phyloP scores from a whole-genome alignment of 169 alveolate species.

The Fabrea salina region DNA sequence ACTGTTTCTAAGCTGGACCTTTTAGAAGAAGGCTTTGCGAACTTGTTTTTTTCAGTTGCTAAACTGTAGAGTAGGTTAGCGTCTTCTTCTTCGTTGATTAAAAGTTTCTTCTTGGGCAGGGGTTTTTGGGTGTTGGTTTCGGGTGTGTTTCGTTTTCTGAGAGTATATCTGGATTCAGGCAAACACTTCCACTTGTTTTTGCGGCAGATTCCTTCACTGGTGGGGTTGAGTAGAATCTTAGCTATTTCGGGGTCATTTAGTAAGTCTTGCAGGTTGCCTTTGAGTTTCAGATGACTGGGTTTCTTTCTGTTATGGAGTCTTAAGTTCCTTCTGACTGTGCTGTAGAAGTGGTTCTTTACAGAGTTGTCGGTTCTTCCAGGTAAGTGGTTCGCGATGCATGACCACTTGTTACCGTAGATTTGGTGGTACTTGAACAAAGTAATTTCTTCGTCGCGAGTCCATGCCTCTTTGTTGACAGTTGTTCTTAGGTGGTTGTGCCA shows the following conservation, averaged over 20 bases:
- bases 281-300: not conserved
- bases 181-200: no score
- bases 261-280: not conserved
- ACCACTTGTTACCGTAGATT: slow-evolving; percentile 74
- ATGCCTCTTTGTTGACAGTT: slow-evolving; percentile 51
- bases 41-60: no score
- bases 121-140: no score
- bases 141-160: no score
- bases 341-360: slow-evolving; percentile 71
- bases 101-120: no score
- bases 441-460: slow-evolving; percentile 65
- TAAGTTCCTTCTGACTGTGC: slow-evolving; percentile 27
- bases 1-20: no score
- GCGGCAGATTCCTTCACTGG: no score
- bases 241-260: slow-evolving; percentile 20
- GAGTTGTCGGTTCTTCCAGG: slow-evolving; percentile 82
- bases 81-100: no score
- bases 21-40: no score
- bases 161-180: no score
- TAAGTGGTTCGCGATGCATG: slow-evolving; percentile 62
- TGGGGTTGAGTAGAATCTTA: no score
- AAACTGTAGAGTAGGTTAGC: no score
- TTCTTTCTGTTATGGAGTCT: slow-evolving; percentile 14
- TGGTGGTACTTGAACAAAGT: not conserved
- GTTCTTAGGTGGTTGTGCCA: slow-evolving; percentile 68